phyloP scores from a whole-genome alignment of 2,329 filamentous ascomycete genomes.

The Ploettnerulaceae sp. region DNA sequence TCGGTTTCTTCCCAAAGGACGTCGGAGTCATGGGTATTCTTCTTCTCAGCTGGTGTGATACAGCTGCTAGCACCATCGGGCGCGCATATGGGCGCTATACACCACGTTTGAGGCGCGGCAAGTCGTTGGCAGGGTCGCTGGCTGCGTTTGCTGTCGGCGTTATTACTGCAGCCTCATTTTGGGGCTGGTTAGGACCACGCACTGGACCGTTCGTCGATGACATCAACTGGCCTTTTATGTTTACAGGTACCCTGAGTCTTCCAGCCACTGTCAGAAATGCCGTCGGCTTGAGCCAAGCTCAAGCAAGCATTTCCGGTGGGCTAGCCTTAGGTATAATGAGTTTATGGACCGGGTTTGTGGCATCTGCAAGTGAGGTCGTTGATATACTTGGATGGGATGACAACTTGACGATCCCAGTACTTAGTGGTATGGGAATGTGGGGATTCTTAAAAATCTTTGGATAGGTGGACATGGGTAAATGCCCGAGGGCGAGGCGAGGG shows the following conservation, averaged over 20 bases:
- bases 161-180: conserved; percentile 79
- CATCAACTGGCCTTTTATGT: conserved; percentile 70
- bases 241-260: conserved; percentile 69
- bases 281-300: conserved; percentile 54
- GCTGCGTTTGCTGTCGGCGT: conserved; percentile 81
- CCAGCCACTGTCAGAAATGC: conserved; percentile 53
- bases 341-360: conserved; percentile 81
- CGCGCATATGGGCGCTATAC: conserved; percentile 87
- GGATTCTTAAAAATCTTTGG: conserved; percentile 86
- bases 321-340: conserved; percentile 76
- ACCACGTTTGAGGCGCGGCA: conserved; percentile 75
- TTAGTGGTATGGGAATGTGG: conserved; percentile 86
- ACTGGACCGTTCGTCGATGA: conserved; percentile 65
- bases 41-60: conserved; percentile 96
- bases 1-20: conserved; percentile 89
- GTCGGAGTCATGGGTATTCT: conserved; percentile 84
- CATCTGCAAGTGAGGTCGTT: conserved; percentile 82
- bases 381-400: conserved; percentile 95
- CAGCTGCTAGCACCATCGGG: conserved; percentile 91
- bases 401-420: conserved; percentile 90
- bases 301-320: conserved; percentile 62
- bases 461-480: conserved; percentile 25
- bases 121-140: conserved; percentile 83
- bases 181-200: conserved; percentile 74
- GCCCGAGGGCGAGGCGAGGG: conserved; percentile 2